These are phyloP conservation scores for Penicillium sp. DNA, from an alignment of 2,329 filamentous ascomycete species.

Conservation along the genomic window DNA sequence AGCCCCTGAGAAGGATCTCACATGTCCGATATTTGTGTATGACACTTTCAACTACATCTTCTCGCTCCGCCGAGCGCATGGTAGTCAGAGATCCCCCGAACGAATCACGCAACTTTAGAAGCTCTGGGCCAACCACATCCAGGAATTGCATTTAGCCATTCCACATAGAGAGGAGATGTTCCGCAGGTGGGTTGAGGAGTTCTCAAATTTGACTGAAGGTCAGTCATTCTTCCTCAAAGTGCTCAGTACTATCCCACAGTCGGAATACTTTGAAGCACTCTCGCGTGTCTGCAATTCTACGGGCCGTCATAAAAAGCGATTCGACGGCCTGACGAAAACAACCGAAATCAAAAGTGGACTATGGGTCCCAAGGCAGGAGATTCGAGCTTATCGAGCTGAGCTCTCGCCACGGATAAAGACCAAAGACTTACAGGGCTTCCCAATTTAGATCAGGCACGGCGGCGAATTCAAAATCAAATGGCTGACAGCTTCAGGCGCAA, in stretches of 20 bases:
- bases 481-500: conserved; percentile 1
- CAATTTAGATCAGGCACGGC: neutral
- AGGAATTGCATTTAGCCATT: neutral
- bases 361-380: neutral
- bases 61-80: no score
- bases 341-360: conserved; percentile 1
- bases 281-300: neutral
- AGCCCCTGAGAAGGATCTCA: no score
- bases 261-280: neutral
- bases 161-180: neutral
- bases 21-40: neutral
- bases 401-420: conserved; percentile 4
- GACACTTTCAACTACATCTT: no score
- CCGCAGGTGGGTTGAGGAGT: no score
- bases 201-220: neutral
- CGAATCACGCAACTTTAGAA: neutral
- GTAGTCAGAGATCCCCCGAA: neutral
- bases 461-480: conserved; percentile 9
- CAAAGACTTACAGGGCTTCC: conserved; percentile 5
- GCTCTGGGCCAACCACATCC: neutral
- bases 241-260: neutral
- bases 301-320: neutral
- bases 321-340: neutral
- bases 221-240: conserved; percentile 6
- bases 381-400: conserved; percentile 5